These are phyloP conservation scores for Fonsecaea erecta DNA, from an alignment of 2,329 filamentous ascomycete genomes.

Conservation along the genomic window DNA sequence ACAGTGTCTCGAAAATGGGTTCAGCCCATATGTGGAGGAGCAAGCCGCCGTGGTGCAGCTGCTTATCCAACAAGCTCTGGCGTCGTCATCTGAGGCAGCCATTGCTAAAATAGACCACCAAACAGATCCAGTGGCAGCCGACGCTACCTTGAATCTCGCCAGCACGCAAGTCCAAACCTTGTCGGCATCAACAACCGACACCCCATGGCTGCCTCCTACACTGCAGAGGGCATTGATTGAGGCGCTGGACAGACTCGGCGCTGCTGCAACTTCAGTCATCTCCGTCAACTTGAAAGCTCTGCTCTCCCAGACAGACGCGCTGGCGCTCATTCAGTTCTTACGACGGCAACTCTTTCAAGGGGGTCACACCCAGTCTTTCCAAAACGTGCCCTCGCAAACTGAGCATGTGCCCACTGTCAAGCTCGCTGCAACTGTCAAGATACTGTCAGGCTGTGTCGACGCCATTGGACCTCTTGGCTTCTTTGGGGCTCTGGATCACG, in stretches of 20 bases:
- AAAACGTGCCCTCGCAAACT: constrained; percentile 10
- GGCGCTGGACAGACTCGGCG: constrained; percentile 27
- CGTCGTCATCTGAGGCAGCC: constrained; percentile 39
- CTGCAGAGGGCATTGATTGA: constrained; percentile 27
- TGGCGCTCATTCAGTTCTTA: constrained; percentile 40
- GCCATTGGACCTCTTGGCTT: constrained; percentile 53
- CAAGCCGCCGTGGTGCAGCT: constrained; percentile 47
- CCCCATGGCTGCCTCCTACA: constrained; percentile 21
- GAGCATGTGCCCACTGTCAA: constrained; percentile 25
- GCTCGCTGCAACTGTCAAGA: constrained; percentile 47
- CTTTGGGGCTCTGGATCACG: constrained; percentile 43
- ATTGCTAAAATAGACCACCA: neutral
- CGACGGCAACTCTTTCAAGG: constrained; percentile 38
- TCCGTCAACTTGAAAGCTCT: constrained; percentile 27
- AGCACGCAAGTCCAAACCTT: constrained; percentile 23
- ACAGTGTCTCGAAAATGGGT: constrained; percentile 44
- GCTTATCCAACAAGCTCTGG: constrained; percentile 47
- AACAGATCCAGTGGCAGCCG: constrained; percentile 2
- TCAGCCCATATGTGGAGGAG: constrained; percentile 46
- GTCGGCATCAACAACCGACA: constrained; percentile 13
- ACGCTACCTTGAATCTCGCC: constrained; percentile 27
- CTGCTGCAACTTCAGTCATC: constrained; percentile 18
- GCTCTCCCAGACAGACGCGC: constrained; percentile 28
- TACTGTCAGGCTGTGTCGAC: constrained; percentile 53
- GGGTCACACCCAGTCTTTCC: constrained; percentile 34